phyloP scores from a whole-genome alignment of 257 asterid genomes.

The Gentiana straminea region DNA sequence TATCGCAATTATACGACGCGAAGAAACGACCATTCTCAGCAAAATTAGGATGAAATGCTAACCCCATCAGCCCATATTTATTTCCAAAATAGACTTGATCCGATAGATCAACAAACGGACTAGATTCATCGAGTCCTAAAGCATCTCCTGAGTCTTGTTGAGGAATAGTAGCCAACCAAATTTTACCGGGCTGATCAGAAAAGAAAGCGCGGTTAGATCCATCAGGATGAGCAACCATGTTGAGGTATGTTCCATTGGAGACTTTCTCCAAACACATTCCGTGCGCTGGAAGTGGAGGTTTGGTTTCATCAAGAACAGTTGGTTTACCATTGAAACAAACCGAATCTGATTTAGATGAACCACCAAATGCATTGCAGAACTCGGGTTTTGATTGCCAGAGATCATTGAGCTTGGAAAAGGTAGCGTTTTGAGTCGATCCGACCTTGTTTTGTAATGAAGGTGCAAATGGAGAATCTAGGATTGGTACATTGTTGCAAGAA shows the following conservation, averaged over 20 bases:
- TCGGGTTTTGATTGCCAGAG: slow-evolving; percentile 74
- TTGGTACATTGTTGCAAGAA: slow-evolving; percentile 47
- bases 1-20: slow-evolving; percentile 87
- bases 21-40: slow-evolving; percentile 71
- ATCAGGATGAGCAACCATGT: slow-evolving; percentile 87
- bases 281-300: slow-evolving; percentile 30
- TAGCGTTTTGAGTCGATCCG: slow-evolving; percentile 31
- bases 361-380: slow-evolving; percentile 72
- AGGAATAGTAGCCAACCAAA: slow-evolving; percentile 75
- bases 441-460: slow-evolving; percentile 60
- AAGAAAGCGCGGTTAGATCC: slow-evolving; percentile 81
- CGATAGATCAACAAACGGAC: slow-evolving; percentile 73
- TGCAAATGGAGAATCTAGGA: slow-evolving; percentile 67
- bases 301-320: slow-evolving; percentile 33
- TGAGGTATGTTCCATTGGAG: slow-evolving; percentile 61
- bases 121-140: slow-evolving; percentile 56
- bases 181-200: slow-evolving; percentile 66
- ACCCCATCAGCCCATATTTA: slow-evolving; percentile 81
- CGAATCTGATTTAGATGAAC: slow-evolving; percentile 23
- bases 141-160: slow-evolving; percentile 70
- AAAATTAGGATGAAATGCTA: slow-evolving; percentile 85
- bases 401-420: slow-evolving; percentile 44
- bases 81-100: slow-evolving; percentile 67
- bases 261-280: slow-evolving; percentile 84
- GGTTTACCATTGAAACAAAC: slow-evolving; percentile 58